Evolutionary conservation across 176 grass and related monocot genomes (phyloP).

Genomic region (Musa itinerans): DNA sequence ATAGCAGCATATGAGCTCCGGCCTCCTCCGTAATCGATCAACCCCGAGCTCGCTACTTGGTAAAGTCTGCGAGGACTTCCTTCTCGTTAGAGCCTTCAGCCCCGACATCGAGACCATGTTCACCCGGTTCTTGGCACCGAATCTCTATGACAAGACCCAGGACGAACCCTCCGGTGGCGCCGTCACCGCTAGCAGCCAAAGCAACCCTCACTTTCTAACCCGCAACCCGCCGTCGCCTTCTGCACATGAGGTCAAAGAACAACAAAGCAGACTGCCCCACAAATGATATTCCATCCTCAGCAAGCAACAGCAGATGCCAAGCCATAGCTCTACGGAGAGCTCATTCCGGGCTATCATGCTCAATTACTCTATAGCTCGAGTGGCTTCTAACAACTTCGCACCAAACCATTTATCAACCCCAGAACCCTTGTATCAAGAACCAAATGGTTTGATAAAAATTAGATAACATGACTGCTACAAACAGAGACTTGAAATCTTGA

Average conservation of each 20-base stretch:
- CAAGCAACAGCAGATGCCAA: background rate
- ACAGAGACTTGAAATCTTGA: too few relatives aligned
- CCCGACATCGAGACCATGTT: background rate
- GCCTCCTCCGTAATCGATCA: slow-evolving; percentile 9
- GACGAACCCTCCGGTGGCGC: background rate
- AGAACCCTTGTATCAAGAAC: too few relatives aligned
- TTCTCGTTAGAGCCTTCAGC: background rate
- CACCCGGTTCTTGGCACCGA: background rate
- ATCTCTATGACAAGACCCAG: background rate
- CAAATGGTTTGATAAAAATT: too few relatives aligned
- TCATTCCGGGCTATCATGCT: background rate
- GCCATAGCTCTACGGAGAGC: background rate
- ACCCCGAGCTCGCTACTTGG: slow-evolving; percentile 14
- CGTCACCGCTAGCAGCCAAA: background rate
- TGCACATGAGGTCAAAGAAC: background rate
- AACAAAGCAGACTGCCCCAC: background rate
- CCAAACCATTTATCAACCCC: too few relatives aligned
- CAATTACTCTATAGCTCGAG: too few relatives aligned
- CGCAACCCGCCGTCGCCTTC: background rate
- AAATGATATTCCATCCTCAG: background rate
- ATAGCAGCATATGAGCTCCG: slow-evolving; percentile 13
- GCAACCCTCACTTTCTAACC: background rate
- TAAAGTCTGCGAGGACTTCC: slow-evolving; percentile 6
- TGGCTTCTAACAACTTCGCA: too few relatives aligned
- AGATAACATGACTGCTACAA: too few relatives aligned